Evolutionary conservation across 2,329 filamentous ascomycete species (phyloP).

Genomic region (Pseudogymnoascus sp.): DNA sequence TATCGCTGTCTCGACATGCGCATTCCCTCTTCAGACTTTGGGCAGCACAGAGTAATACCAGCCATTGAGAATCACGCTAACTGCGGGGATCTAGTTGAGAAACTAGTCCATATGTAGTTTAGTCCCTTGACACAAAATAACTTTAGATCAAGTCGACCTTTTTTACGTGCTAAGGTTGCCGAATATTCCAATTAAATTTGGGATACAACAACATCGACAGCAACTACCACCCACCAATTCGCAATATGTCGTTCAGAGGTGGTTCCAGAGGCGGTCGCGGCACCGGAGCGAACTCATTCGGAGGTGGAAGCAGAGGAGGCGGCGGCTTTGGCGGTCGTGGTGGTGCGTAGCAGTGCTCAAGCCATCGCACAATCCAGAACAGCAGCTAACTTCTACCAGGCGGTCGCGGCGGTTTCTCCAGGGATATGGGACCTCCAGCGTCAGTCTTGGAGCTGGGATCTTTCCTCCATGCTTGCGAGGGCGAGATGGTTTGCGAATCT

Average conservation of each 20-base stretch:
- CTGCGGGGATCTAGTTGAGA: constrained; percentile 9
- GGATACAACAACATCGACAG: constrained; percentile 8
- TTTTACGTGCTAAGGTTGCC: constrained; percentile 8
- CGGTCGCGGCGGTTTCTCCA: constrained; percentile 55
- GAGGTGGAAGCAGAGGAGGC: constrained; percentile 42
- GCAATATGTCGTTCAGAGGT: constrained; percentile 38
- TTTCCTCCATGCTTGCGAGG: constrained; percentile 91
- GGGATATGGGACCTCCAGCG: constrained; percentile 54
- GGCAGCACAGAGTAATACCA: background rate
- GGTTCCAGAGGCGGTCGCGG: constrained; percentile 47
- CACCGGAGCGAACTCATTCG: constrained; percentile 40
- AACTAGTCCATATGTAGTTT: background rate
- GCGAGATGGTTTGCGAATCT: constrained; percentile 95
- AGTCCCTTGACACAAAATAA: constrained; percentile 9
- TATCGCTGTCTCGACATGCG: background rate
- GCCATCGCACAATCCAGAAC: constrained; percentile 14
- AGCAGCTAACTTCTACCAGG: constrained; percentile 20
- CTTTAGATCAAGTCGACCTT: constrained; percentile 9
- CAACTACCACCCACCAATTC: constrained; percentile 30
- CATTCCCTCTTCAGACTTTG: background rate
- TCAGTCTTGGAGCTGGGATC: constrained; percentile 76
- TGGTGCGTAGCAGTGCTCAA: constrained; percentile 34
- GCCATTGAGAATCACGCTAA: background rate
- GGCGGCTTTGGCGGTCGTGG: constrained; percentile 40
- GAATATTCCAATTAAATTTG: constrained; percentile 10